Conservation (phyloP, 2,329 filamentous ascomycete species). For the Arthrobotrys megalospora region DNA sequence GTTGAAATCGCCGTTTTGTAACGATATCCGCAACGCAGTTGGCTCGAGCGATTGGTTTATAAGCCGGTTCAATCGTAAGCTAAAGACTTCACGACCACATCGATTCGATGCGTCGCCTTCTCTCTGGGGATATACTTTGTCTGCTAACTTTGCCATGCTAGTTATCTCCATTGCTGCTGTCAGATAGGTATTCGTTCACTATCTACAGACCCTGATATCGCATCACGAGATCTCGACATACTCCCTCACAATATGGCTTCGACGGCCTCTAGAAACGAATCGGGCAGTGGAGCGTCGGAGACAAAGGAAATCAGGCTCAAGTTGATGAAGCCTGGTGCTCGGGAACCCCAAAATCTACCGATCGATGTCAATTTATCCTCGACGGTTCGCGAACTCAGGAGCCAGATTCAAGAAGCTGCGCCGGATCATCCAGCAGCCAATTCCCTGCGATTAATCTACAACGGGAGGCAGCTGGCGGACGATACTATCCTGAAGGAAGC, state of each 20-base stretch:
- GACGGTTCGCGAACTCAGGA: conserved; percentile 42
- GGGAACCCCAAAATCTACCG: conserved; percentile 19
- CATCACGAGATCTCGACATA: background rate
- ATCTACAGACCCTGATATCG: background rate
- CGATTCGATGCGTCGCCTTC: no score
- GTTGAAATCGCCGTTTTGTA: conserved; percentile 13
- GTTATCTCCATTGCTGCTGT: no score
- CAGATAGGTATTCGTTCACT: no score
- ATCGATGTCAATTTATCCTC: conserved; percentile 23
- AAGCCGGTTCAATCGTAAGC: background rate
- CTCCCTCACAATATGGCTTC: conserved; percentile 35
- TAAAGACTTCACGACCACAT: background rate
- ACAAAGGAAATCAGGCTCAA: conserved; percentile 23
- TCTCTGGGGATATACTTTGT: no score
- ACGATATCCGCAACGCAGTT: conserved; percentile 17
- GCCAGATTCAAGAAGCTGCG: conserved; percentile 16
- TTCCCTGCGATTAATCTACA: conserved; percentile 37
- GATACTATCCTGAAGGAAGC: conserved; percentile 23
- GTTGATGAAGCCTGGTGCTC: conserved; percentile 31
- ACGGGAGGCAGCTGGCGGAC: conserved; percentile 44
- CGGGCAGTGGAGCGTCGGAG: background rate
- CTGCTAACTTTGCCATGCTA: no score
- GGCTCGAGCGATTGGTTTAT: background rate
- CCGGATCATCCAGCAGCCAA: conserved; percentile 11
- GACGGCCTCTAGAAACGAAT: background rate